Conservation (phyloP, 805 yeast genomes). For the Citeromyces nyonsensis region DNA sequence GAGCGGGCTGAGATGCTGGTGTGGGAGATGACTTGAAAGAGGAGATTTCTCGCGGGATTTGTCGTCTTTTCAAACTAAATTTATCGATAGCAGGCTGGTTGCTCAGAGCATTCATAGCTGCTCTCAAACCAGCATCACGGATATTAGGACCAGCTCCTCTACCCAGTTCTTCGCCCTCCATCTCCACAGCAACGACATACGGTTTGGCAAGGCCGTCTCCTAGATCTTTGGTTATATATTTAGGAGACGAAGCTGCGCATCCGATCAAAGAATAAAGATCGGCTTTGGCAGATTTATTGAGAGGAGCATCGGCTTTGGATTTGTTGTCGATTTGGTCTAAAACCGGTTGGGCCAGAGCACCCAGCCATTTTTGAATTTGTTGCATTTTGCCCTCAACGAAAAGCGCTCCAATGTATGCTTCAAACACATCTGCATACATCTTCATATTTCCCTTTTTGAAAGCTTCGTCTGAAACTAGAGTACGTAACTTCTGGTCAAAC, state of each 20-base stretch:
- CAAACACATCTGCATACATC: constrained; percentile 78
- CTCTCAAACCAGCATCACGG: constrained; percentile 69
- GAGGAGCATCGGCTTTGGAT: constrained; percentile 16
- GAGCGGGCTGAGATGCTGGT: no score
- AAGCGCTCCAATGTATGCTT: constrained; percentile 86
- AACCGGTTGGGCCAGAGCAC: constrained; percentile 30
- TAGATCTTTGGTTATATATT: constrained; percentile 29
- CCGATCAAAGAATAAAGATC: constrained; percentile 72
- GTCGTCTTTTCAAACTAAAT: constrained; percentile 16
- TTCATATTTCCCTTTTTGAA: constrained; percentile 45
- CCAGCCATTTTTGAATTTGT: constrained; percentile 42
- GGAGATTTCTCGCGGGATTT: no score
- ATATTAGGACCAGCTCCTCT: constrained; percentile 52
- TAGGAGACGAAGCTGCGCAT: constrained; percentile 48
- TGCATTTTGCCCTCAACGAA: constrained; percentile 36
- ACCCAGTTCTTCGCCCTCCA: constrained; percentile 57
- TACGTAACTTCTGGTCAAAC: constrained; percentile 38
- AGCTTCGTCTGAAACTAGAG: constrained; percentile 27
- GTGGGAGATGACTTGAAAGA: no score
- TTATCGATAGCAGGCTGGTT: constrained; percentile 47
- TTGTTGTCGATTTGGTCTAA: constrained; percentile 12
- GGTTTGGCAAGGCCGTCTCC: constrained; percentile 25
- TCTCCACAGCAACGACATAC: constrained; percentile 48
- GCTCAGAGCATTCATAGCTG: constrained; percentile 68
- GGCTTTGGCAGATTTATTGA: constrained; percentile 59